phyloP scores from a whole-genome alignment of 208 protist genomes.

The Balamuthia mandrillaris region DNA sequence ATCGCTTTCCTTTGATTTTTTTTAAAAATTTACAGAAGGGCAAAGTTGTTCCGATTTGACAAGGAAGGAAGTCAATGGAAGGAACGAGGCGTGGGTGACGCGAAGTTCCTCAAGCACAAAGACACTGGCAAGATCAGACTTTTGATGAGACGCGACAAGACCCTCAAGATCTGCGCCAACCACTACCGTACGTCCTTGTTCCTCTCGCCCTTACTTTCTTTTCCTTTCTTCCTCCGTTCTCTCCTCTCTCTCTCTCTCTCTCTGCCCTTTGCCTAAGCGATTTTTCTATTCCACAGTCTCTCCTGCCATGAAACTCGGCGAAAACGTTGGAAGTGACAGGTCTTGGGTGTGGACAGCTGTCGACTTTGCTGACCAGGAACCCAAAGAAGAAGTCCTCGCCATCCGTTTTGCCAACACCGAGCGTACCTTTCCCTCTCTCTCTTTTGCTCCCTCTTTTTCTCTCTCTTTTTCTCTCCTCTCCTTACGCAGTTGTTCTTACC shows the following conservation, averaged over 20 bases:
- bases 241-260: too few relatives aligned
- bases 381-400: conserved; percentile 53
- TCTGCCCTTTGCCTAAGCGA: too few relatives aligned
- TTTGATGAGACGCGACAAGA: conserved; percentile 84
- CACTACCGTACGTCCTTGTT: conserved; percentile 57
- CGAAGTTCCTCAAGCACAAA: conserved; percentile 79
- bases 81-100: conserved; percentile 76
- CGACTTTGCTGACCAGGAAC: conserved; percentile 60
- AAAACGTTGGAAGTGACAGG: conserved; percentile 60
- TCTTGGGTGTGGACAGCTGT: conserved; percentile 70
- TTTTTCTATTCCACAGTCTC: conserved; percentile 14
- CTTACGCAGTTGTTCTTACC: neutral
- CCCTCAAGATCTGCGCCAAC: conserved; percentile 84
- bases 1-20: neutral
- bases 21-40: conserved; percentile 60
- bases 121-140: conserved; percentile 70
- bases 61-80: conserved; percentile 76
- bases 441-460: neutral
- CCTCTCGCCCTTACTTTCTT: neutral
- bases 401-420: conserved; percentile 72
- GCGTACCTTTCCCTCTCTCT: conserved; percentile 56
- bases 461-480: too few relatives aligned
- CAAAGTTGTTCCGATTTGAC: conserved; percentile 78
- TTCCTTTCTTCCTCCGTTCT: neutral
- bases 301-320: conserved; percentile 53